Base-by-base conservation (phyloP, 108 stramenopile species). In the Fistulifera solaris region DNA sequence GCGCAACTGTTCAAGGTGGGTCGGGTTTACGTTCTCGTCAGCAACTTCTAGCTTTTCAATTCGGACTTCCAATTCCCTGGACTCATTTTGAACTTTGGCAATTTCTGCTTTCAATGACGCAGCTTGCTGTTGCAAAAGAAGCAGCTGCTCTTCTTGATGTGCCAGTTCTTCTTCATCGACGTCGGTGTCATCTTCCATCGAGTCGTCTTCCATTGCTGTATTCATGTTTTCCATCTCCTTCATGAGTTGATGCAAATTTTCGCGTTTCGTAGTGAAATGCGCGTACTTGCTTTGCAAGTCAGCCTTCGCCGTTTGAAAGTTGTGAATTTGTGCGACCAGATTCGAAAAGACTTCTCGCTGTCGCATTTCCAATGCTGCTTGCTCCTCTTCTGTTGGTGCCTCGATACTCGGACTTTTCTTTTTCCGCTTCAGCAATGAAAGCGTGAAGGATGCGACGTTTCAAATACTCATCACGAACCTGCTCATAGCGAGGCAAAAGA, bases 401-500 rank as follows among this genome's bases (percentile, higher is more conserved):
- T 55, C 23, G 31, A 35, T 8, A 35, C 1, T 19, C 17, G 27
- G 76, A 69, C 12, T 64, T 44, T 38, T 52, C 16, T 12, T 35
- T 59, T 17, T 42, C 4, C n/a, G 72, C 47, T 19, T 66, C 41
- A 24, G 65, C 54, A 11, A 68, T 25, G 49, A 77, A 70, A n/a
- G 53, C 6, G 60, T 73, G 51, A 15, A 57, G 47, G 10, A 66
- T 73, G 6, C 66, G 69, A 11, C 48, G 61, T 31, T 61, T 52
- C 56, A 77, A 49, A 65, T 77, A 77, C 23, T 63, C 44, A 14
- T 72, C 57, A 5, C 70, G 75, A 11, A 71, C 75, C 21, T 58
- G 13, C 40, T 62, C 65, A 64, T 76, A 76, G 0, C 71, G 49
- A 35, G 31, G 31, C 31, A 35, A 35, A 35, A 35, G 31, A 6